These are phyloP conservation scores for Pleurotus tuber-regium DNA, from an alignment of 768 basidiomycete species.

Conservation along the genomic window DNA sequence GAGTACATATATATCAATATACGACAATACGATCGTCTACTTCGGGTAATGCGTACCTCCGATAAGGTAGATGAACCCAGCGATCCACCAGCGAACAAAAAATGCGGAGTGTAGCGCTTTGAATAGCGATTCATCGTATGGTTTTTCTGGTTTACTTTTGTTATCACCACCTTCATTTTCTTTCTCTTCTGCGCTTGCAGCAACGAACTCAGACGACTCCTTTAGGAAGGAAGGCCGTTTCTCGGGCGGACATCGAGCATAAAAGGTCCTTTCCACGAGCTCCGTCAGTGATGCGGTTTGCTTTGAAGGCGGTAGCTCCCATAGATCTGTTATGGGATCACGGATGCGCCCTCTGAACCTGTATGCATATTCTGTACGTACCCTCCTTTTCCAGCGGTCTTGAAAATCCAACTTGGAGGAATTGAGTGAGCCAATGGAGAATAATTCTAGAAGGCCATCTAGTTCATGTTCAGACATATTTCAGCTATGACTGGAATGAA, in stretches of 20 bases:
- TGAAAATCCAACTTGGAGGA: slow-evolving; percentile 47
- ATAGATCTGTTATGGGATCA: slow-evolving; percentile 36
- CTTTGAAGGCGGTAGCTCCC: slow-evolving; percentile 35
- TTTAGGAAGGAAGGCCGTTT: slow-evolving; percentile 30
- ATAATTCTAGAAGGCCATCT: slow-evolving; percentile 36
- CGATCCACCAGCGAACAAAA: slow-evolving; percentile 41
- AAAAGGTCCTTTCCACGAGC: slow-evolving; percentile 40
- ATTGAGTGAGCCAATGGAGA: slow-evolving; percentile 46
- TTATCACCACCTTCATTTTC: too few species aligned
- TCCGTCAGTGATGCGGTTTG: slow-evolving; percentile 35
- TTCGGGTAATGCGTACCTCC: slow-evolving; percentile 28
- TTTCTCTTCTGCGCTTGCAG: too few species aligned
- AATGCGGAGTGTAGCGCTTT: slow-evolving; percentile 46
- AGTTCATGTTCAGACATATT: background rate
- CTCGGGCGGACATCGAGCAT: slow-evolving; percentile 38
- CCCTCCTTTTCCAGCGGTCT: slow-evolving; percentile 51
- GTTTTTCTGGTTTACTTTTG: too few species aligned
- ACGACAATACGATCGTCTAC: background rate
- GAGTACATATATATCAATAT: background rate
- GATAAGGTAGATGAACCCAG: slow-evolving; percentile 44
- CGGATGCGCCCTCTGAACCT: background rate
- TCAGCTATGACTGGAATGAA: background rate
- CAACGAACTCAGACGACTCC: too few species aligned
- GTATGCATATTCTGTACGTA: slow-evolving; percentile 13
- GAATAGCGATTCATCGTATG: slow-evolving; percentile 51